phyloP scores from a whole-genome alignment of 1,284 basidiomycete species.

The Tylopilus sp. region DNA sequence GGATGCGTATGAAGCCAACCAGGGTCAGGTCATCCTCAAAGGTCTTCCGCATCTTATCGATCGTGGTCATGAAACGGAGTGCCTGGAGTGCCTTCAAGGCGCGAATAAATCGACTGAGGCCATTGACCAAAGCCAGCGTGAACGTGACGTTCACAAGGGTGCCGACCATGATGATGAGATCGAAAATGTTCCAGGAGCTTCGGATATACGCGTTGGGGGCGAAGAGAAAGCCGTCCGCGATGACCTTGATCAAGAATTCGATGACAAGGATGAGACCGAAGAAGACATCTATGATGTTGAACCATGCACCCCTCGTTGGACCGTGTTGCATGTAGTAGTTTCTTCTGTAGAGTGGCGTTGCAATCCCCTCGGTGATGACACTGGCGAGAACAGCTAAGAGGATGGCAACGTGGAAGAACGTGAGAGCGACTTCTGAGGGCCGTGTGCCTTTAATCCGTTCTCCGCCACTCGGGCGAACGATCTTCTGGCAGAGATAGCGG shows the following conservation, averaged over 20 bases:
- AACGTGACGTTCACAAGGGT: conserved; percentile 81
- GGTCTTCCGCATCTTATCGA: conserved; percentile 83
- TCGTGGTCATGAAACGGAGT: conserved; percentile 86
- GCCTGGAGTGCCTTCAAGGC: conserved; percentile 89
- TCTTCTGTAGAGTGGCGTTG: conserved; percentile 84
- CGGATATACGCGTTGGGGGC: conserved; percentile 93
- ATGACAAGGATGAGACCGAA: conserved; percentile 77
- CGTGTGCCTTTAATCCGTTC: conserved; percentile 79
- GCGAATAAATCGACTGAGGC: conserved; percentile 78
- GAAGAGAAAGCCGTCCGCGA: conserved; percentile 91
- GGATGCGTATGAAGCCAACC: conserved; percentile 80
- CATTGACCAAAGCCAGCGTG: conserved; percentile 75
- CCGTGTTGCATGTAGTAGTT: conserved; percentile 68
- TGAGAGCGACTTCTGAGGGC: conserved; percentile 63
- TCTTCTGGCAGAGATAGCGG: conserved; percentile 77
- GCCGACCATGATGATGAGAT: conserved; percentile 83
- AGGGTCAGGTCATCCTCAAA: conserved; percentile 93
- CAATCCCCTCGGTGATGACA: conserved; percentile 80
- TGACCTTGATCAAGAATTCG: conserved; percentile 88
- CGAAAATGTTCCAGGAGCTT: conserved; percentile 90
- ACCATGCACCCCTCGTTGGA: conserved; percentile 74
- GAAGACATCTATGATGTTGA: conserved; percentile 76
- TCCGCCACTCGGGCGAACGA: conserved; percentile 82
- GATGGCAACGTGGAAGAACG: conserved; percentile 74
- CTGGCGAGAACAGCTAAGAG: conserved; percentile 80